Conservation (phyloP, 352 stramenopile genomes). For the Pythium phragmiticola region DNA sequence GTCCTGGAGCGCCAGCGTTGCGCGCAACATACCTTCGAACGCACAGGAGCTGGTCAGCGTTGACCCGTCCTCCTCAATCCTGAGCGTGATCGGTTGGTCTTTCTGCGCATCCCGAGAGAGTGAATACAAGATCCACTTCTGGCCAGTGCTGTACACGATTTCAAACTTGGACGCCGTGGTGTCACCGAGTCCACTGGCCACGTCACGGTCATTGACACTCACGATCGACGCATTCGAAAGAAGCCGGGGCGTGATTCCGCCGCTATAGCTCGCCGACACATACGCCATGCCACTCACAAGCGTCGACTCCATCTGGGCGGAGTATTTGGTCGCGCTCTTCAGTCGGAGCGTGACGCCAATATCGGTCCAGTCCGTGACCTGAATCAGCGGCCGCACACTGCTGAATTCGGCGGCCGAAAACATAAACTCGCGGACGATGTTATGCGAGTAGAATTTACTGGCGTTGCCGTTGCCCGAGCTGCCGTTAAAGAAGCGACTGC, state of each 20-base stretch:
- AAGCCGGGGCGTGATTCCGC: conserved; percentile 39
- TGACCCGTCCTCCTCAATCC: conserved; percentile 31
- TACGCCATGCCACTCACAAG: conserved; percentile 73
- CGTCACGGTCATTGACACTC: conserved; percentile 40
- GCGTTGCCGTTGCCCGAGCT: conserved; percentile 51
- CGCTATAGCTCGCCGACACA: conserved; percentile 44
- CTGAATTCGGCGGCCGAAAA: conserved; percentile 53
- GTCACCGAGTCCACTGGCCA: conserved; percentile 18
- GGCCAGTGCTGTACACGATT: conserved; percentile 49
- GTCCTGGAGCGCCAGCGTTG: conserved; percentile 41
- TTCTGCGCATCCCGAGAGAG: conserved; percentile 38
- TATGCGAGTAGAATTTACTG: conserved; percentile 56
- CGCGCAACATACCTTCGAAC: conserved; percentile 51
- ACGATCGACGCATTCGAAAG: conserved; percentile 40
- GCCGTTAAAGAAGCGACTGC: conserved; percentile 47
- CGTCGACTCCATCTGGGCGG: conserved; percentile 40
- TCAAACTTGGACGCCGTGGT: conserved; percentile 45
- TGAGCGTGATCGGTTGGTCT: conserved; percentile 44
- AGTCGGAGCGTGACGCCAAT: conserved; percentile 55
- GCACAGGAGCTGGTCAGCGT: conserved; percentile 33
- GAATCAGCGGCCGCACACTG: conserved; percentile 41
- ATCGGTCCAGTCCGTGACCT: conserved; percentile 59
- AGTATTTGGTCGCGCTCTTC: conserved; percentile 13
- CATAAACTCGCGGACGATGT: conserved; percentile 46
- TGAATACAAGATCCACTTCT: conserved; percentile 62